Evolutionary conservation across 2,329 filamentous ascomycete genomes (phyloP).

Genomic region (Pseudogymnoascus sp.): DNA sequence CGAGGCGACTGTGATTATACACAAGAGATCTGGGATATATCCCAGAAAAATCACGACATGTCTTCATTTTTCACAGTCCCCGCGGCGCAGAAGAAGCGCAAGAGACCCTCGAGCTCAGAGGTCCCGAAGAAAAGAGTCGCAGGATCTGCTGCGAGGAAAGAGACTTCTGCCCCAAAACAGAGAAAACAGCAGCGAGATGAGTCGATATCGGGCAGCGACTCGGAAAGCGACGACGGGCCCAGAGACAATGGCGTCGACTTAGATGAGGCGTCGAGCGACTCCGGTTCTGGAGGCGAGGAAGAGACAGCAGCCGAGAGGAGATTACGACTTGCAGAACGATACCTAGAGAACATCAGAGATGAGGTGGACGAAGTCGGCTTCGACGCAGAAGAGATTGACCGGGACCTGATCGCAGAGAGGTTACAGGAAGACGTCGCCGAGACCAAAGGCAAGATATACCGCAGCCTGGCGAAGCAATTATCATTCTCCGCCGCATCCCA

Average conservation of each 20-base stretch:
- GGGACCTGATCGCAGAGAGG: conserved; percentile 83
- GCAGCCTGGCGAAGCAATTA: conserved; percentile 67
- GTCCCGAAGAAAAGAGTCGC: conserved; percentile 54
- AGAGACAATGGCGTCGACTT: conserved; percentile 43
- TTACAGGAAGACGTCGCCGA: conserved; percentile 90
- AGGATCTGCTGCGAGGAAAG: conserved; percentile 36
- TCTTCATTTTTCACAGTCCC: conserved; percentile 95
- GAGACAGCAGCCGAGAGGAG: conserved; percentile 89
- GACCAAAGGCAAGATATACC: conserved; percentile 82
- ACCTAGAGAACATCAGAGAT: conserved; percentile 81
- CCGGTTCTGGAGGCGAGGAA: conserved; percentile 65
- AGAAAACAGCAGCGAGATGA: conserved; percentile 44
- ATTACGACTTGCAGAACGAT: conserved; percentile 81
- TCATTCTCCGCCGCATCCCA: conserved; percentile 62
- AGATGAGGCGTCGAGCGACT: conserved; percentile 32
- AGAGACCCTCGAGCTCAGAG: conserved; percentile 55
- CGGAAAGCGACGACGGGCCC: conserved; percentile 57
- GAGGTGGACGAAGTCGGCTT: conserved; percentile 82
- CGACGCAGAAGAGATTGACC: conserved; percentile 88
- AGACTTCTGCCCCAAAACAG: conserved; percentile 37
- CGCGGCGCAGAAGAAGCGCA: conserved; percentile 83
- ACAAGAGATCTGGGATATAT: background rate
- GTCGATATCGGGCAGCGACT: conserved; percentile 81
- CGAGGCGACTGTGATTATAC: background rate
- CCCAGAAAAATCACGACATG: conserved; percentile 45